Percentiles rank a stretch among this genome's conserved stretches.
These are phyloP conservation scores for Cucurbita moschata DNA, from an alignment of 306 rosid genomes.

Conservation along the genomic window DNA sequence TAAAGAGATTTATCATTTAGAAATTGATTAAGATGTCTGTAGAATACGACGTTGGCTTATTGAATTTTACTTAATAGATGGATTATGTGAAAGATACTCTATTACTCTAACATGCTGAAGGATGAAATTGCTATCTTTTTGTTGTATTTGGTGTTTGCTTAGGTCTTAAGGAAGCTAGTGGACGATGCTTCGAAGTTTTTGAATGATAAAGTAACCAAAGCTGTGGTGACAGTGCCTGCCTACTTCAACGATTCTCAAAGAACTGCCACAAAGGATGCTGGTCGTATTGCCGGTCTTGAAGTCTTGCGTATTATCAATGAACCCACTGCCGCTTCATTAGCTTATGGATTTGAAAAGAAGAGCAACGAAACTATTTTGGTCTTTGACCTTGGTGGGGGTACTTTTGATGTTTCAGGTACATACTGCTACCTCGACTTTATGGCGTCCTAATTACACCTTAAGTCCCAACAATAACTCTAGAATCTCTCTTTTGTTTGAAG, in stretches of 20 bases:
- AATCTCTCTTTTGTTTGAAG: constrained; percentile 14
- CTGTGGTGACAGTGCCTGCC: constrained; percentile 95
- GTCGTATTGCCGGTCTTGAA: constrained; percentile 89
- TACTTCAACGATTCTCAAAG: constrained; percentile 98
- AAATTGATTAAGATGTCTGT: background rate
- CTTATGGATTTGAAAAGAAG: constrained; percentile 91
- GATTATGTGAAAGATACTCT: background rate
- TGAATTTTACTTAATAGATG: background rate
- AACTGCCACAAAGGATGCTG: constrained; percentile 98
- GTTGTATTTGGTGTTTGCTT: background rate
- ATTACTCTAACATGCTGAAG: background rate
- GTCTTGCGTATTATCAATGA: constrained; percentile 92
- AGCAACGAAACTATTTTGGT: constrained; percentile 90
- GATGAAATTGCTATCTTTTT: background rate
- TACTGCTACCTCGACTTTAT: background rate
- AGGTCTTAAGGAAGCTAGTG: constrained; percentile 92
- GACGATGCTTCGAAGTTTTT: constrained; percentile 94
- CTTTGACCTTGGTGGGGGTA: constrained; percentile 97
- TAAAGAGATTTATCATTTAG: background rate
- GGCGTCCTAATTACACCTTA: background rate
- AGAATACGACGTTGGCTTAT: background rate
- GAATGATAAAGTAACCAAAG: constrained; percentile 91
- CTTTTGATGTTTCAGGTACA: constrained; percentile 93
- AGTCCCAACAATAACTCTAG: background rate
- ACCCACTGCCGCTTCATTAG: constrained; percentile 93